Percentiles rank a stretch among this genome's conserved stretches.
Evolutionary conservation across 208 protist genomes (phyloP).

Genomic region (Jaenimonas drosophilae): DNA sequence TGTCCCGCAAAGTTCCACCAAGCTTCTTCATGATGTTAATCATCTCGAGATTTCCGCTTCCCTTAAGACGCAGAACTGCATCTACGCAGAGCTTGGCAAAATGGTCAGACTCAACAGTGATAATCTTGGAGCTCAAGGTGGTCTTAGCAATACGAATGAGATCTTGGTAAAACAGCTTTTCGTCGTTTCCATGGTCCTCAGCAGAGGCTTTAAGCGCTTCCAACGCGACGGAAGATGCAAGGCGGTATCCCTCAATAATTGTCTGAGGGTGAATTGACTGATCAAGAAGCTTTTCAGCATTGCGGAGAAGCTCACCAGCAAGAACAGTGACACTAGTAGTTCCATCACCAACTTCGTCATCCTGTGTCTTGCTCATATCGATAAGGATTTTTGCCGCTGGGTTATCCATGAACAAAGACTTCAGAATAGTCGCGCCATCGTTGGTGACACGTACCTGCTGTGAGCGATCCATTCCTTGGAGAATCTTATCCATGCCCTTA

Average conservation of each 20-base stretch:
- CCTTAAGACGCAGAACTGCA: constrained; percentile 95
- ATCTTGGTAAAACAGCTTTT: constrained; percentile 92
- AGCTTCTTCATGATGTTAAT: constrained; percentile 99
- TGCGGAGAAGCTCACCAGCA: constrained; percentile 97
- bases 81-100: constrained; percentile 99
- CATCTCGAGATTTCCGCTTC: constrained; percentile 94
- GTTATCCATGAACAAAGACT: constrained; percentile 97
- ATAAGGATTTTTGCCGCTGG: constrained; percentile 98
- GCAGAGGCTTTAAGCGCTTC: constrained; percentile 69
- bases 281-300: constrained; percentile 96
- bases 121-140: constrained; percentile 99
- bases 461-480: constrained; percentile 73
- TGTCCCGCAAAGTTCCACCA: constrained; percentile 95
- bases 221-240: constrained; percentile 73
- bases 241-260: constrained; percentile 93
- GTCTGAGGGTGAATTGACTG: constrained; percentile 99
- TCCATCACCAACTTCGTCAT: constrained; percentile 99
- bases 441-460: constrained; percentile 97
- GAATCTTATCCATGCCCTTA: constrained; percentile 98
- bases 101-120: constrained; percentile 95
- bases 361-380: constrained; percentile 98
- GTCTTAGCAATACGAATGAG: constrained; percentile 98
- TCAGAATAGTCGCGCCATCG: constrained; percentile 99
- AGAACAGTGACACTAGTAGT: constrained; percentile 99
- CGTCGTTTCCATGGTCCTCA: constrained; percentile 78